Evolutionary conservation across 2,329 filamentous ascomycete genomes (phyloP).

Genomic region (Phaeosphaeria sp.): DNA sequence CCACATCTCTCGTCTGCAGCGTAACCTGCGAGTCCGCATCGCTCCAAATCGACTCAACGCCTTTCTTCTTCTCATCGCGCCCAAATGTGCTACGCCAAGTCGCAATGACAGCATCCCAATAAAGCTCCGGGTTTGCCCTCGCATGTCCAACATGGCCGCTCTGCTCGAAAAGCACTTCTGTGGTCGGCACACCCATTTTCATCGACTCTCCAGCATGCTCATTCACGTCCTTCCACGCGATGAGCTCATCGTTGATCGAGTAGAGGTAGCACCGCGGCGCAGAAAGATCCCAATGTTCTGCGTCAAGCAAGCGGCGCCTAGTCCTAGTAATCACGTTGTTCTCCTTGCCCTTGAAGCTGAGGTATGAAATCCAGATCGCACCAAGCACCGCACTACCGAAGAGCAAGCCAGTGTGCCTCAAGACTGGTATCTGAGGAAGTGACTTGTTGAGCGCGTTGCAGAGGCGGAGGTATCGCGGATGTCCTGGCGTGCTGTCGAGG

Average conservation of each 20-base stretch:
- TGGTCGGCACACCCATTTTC: constrained; percentile 55
- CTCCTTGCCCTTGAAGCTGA: constrained; percentile 21
- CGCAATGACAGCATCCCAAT: constrained; percentile 55
- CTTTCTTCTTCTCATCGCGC: neutral
- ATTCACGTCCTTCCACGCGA: constrained; percentile 61
- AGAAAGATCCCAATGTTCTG: constrained; percentile 18
- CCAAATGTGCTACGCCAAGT: constrained; percentile 18
- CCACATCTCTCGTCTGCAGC: too few species aligned
- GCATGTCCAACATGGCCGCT: constrained; percentile 68
- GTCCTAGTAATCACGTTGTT: constrained; percentile 31
- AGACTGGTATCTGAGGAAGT: constrained; percentile 24
- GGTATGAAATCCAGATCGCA: constrained; percentile 25
- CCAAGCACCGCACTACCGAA: constrained; percentile 21
- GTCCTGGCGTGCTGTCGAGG: constrained; percentile 38
- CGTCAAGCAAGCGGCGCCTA: constrained; percentile 17
- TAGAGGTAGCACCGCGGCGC: constrained; percentile 62
- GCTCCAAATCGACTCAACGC: too few species aligned
- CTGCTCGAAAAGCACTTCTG: constrained; percentile 61
- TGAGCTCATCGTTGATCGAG: constrained; percentile 63
- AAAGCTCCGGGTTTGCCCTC: constrained; percentile 60
- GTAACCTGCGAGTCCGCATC: too few species aligned
- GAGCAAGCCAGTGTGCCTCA: constrained; percentile 21
- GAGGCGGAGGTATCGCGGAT: constrained; percentile 28
- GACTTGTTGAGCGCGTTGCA: constrained; percentile 30
- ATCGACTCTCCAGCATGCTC: constrained; percentile 56